Evolutionary conservation across 169 alveolate genomes (phyloP), one percentile per base, ranked within the genome.

Genomic region (Babesia ovis): DNA sequence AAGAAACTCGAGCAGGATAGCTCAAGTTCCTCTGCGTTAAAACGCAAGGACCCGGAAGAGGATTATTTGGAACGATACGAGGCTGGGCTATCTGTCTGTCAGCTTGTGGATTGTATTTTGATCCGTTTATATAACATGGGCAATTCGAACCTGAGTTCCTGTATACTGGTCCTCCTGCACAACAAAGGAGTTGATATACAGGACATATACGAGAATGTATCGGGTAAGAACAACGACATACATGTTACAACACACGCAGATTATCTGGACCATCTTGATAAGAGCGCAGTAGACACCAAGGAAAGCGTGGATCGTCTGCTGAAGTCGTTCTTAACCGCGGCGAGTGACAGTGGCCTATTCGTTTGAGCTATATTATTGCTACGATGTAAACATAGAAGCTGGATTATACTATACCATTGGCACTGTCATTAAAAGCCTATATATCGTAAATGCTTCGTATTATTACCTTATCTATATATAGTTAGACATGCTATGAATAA

Each of bases 71-170:
- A 91, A 39, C 81, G 85, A 14, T 88, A 90, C 50, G 95, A 91
- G 18, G 87, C 85, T 6, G 95, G 95, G 5, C 89, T 87, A 20
- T 91, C 89, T 55, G 76, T 83, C 3, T 67, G 92, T 41, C 93
- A 91, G 74, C 80, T 88, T 53, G 73, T 81, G 34, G 93, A 88
- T 77, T 46, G 75, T 67, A 84, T 91, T 54, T 55, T 91, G 18
- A 67, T 88, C 37, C 70, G 93, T 0, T 70, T 91, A 66, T 84
- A 76, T 53, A 91, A 85, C 85, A 77, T 89, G 91, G 93, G 91
- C 29, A 82, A 88, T 29, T 50, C 56, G 31, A 77, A 54, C 56
- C 55, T 81, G 43, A 29, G 73, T 11, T 16, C 77, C 18, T 81
- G 89, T 43, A 69, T 81, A 14, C 29, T 81, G 42, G 43, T 81